Base-by-base conservation (phyloP, 179 eudicot species). In the Patellifolia procumbens region DNA sequence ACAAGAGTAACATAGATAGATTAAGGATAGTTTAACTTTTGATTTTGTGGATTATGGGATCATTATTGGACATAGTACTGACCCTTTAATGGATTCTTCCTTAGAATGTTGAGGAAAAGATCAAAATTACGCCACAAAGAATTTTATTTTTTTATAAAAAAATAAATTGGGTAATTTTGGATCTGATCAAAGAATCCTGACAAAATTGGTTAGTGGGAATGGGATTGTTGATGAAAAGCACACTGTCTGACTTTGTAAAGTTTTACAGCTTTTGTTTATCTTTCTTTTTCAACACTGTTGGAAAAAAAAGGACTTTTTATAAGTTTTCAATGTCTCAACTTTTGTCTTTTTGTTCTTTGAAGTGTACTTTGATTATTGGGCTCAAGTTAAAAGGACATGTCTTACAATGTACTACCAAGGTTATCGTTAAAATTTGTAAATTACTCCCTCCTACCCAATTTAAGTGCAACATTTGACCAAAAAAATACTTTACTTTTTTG, bases 321-420 rank as follows among this genome's bases (percentile, higher is more conserved):
- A 68, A 78, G 39, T 51, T 78, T 74, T 74, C 58, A 68, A 60
- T 52, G 59, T 31, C 66, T 69, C 39, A 32, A 58, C 73, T 82
- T 80, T 81, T 81, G 76, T 65, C 83, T 49, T 82, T 82, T 81
- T 81, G 68, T 29, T 73, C 66, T 68, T 68, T 73, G 20, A 60
- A 32, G 26, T 81, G 70, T 71, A 77, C 81, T 81, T 81, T 74
- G 75, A 60, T 77, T 67, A 61, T 31, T 81, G 70, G 49, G 35
- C 29, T 72, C 55, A 16, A 45, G 49, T 19, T 31, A 60, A 81
- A 71, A 76, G 31, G 22, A 5, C 13, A 20, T 65, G 29, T 39
- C 49, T n/a, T 35, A 65, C 49, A 19, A 32, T 7, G 45, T 8
- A 63, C 68, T 26, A 17, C 24, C n/a, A n/a, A n/a, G 43, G 34